A percentile compares a stretch with the other conserved stretches of the same genome.
Conservation (phyloP, 345 rosid species). For the Murraya paniculata region DNA sequence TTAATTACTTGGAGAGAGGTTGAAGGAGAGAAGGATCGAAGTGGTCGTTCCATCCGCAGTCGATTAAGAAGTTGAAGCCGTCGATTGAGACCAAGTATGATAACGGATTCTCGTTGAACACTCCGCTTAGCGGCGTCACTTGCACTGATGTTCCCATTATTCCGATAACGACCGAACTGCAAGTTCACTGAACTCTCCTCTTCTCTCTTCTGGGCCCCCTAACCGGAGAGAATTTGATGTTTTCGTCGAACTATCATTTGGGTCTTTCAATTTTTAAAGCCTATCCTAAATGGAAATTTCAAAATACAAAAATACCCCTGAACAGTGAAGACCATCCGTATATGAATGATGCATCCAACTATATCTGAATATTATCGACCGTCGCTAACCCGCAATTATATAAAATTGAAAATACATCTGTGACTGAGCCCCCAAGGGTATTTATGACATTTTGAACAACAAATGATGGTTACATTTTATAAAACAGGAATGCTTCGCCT, state of each 20-base stretch:
- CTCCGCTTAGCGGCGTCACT: slow-evolving; percentile 78
- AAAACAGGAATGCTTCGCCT: too few species aligned
- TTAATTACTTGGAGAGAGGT: slow-evolving; percentile 80
- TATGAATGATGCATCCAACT: too few species aligned
- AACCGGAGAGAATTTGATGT: neutral
- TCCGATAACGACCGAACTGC: neutral
- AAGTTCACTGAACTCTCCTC: neutral
- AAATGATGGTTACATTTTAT: too few species aligned
- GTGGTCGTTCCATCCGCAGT: slow-evolving; percentile 98
- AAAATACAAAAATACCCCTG: neutral
- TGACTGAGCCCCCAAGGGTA: too few species aligned
- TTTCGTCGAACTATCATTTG: neutral
- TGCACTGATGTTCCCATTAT: slow-evolving; percentile 96
- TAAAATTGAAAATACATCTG: too few species aligned
- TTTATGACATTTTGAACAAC: too few species aligned
- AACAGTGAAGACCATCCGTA: neutral
- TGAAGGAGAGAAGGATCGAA: slow-evolving; percentile 82
- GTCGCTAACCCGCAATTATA: too few species aligned
- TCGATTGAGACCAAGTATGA: slow-evolving; percentile 88
- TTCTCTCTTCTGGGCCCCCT: neutral
- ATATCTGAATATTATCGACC: too few species aligned
- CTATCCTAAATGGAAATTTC: neutral
- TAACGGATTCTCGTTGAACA: slow-evolving; percentile 88
- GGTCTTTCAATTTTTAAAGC: neutral
- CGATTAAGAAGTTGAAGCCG: slow-evolving; percentile 82